Base-by-base conservation (phyloP, 208 protist species). In the Naegleria fowleri region DNA sequence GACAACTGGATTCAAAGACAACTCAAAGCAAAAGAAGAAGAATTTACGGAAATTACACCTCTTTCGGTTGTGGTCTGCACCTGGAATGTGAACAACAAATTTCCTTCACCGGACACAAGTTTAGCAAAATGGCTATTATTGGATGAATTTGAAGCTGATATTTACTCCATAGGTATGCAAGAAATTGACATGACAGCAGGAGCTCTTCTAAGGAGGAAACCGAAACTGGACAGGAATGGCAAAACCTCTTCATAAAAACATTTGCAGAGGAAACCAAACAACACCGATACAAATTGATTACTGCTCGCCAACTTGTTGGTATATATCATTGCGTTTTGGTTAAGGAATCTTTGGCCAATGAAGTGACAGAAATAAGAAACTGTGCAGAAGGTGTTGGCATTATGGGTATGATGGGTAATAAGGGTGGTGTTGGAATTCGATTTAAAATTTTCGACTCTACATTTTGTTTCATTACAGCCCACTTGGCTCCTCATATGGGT, bases 401-500 rank as follows among this genome's bases (percentile, higher is more conserved):
- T 11, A 13, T 90, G n/a, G 87, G 87, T 13, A 90, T 90, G 87
- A 83, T 90, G 87, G 87, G 95, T 22, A 98, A 98, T 92, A 98
- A 98, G 89, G 97, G 97, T 22, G 97, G 94, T 19, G 94, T 98
- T 13, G 97, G 94, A 19, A 39, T 97, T 1, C 93, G 95, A 92
- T 91, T 98, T 19, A 92, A 94, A 19, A 33, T 98, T 4, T 94
- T 96, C 92, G 92, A 93, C 41, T 96, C 95, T 25, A 94, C 91
- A 19, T 85, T 98, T 29, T 98, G 96, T 92, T 94, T 98, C 89
- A 94, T 98, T 38, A 96, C 94, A n/a, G 94, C 95, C 38, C 97
- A 98, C 93, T 93, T 98, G n/a, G 97, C 97, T n/a, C 95, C 97
- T 0, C 96, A 97, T 51, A 95, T 97, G 91, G 93, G 93, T 83